These are phyloP conservation scores for Sporobolomyces roseus DNA, from an alignment of 768 basidiomycete species.

Conservation along the genomic window DNA sequence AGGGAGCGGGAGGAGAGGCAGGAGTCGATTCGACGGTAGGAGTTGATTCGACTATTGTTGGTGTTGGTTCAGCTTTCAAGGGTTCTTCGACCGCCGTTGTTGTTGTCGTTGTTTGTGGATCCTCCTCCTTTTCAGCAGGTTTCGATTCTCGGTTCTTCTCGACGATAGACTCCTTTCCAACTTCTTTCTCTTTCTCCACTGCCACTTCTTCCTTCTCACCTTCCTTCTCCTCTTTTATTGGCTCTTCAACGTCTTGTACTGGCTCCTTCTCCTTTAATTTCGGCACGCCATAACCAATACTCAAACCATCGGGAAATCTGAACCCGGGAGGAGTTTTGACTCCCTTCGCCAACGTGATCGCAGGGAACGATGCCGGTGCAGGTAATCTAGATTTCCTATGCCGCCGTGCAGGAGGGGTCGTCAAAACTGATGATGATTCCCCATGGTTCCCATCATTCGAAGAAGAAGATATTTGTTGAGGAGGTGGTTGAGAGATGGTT, in stretches of 20 bases:
- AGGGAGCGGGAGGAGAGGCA: not conserved
- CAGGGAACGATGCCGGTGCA: conserved; percentile 82
- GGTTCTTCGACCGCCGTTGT: not conserved
- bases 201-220: not conserved
- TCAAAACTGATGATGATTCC: too few species aligned
- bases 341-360: conserved; percentile 56
- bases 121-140: not conserved
- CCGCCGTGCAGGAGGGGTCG: too few species aligned
- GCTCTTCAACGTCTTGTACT: too few species aligned
- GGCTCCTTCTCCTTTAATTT: too few species aligned
- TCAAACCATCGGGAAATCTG: not conserved
- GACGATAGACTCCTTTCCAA: not conserved
- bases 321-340: not conserved
- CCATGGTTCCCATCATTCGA: too few species aligned
- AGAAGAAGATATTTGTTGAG: too few species aligned
- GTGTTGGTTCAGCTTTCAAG: not conserved
- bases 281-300: too few species aligned
- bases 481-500: too few species aligned
- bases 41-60: not conserved
- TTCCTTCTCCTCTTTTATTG: not conserved
- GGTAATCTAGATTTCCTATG: conserved; percentile 55
- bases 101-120: not conserved
- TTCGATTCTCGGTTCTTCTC: not conserved
- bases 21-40: not conserved
- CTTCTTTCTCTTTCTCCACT: not conserved